These are phyloP conservation scores for Xylariaceae sp. DNA, from an alignment of 2,329 filamentous ascomycete genomes.

Conservation along the genomic window DNA sequence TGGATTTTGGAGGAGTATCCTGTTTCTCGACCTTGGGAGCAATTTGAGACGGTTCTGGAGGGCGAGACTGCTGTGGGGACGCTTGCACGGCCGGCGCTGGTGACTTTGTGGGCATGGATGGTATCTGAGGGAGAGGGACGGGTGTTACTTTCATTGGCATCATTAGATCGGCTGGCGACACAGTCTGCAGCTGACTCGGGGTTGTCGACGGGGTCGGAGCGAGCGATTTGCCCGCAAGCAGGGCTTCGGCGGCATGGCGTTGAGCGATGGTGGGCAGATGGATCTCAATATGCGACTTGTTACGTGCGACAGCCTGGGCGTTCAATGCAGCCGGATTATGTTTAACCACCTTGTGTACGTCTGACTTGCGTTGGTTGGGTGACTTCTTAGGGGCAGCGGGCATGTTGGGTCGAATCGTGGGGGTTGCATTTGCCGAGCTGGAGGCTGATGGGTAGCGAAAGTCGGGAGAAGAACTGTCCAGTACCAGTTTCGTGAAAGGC, in stretches of 20 bases:
- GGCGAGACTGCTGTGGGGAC: background rate
- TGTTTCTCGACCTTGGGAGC: constrained; percentile 11
- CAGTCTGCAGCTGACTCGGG: constrained; percentile 27
- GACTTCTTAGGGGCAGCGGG: constrained; percentile 29
- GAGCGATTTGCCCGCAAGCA: constrained; percentile 13
- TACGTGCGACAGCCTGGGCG: constrained; percentile 27
- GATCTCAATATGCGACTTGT: constrained; percentile 27
- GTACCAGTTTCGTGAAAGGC: constrained; percentile 48
- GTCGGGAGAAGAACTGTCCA: constrained; percentile 38
- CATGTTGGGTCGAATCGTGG: constrained; percentile 28
- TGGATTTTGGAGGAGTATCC: constrained; percentile 2
- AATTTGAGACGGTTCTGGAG: background rate
- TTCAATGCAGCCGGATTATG: constrained; percentile 37
- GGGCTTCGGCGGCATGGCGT: constrained; percentile 19
- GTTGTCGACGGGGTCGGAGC: constrained; percentile 11
- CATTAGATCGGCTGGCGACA: constrained; percentile 29
- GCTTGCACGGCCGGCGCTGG: constrained; percentile 5
- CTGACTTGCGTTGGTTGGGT: constrained; percentile 28
- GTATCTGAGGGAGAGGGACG: constrained; percentile 17
- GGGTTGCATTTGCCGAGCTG: constrained; percentile 24
- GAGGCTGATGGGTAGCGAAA: constrained; percentile 40
- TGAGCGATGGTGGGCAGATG: constrained; percentile 27
- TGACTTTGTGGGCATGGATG: constrained; percentile 12
- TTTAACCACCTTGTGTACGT: constrained; percentile 34
- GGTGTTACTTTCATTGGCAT: constrained; percentile 21